Percentiles rank a stretch among this genome's conserved stretches.
Evolutionary conservation across 805 yeast genomes (phyloP).

Genomic region (Metschnikowia santaceciliae): DNA sequence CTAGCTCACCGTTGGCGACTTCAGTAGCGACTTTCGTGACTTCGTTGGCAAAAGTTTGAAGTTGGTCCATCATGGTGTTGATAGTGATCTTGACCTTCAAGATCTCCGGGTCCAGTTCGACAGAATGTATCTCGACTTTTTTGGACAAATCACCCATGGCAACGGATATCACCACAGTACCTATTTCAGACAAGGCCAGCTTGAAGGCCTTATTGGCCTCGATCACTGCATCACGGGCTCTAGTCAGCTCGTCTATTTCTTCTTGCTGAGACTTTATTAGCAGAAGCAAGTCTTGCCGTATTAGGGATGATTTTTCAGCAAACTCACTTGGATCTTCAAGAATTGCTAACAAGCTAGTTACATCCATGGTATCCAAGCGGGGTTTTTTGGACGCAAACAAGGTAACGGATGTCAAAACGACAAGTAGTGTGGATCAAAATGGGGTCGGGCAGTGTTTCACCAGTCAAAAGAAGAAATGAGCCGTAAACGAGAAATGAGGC

Average conservation of each 20-base stretch:
- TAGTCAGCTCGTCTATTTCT: slow-evolving; percentile 22
- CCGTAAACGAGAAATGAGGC: neutral
- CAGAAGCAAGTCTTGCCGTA: slow-evolving; percentile 29
- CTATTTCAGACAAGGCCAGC: slow-evolving; percentile 71
- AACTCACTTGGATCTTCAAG: slow-evolving; percentile 38
- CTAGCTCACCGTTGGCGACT: slow-evolving; percentile 85
- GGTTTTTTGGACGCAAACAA: slow-evolving; percentile 15
- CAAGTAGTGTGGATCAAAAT: neutral
- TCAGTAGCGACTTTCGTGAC: slow-evolving; percentile 85
- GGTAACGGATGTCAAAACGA: slow-evolving; percentile 13
- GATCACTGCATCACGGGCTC: slow-evolving; percentile 33
- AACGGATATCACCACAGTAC: slow-evolving; percentile 82
- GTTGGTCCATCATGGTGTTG: slow-evolving; percentile 85
- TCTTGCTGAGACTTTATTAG: slow-evolving; percentile 31
- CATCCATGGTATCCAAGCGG: slow-evolving; percentile 28
- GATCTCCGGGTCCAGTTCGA: slow-evolving; percentile 75
- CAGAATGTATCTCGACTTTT: slow-evolving; percentile 69
- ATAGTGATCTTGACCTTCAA: slow-evolving; percentile 75
- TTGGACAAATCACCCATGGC: slow-evolving; percentile 86
- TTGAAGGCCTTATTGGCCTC: slow-evolving; percentile 67
- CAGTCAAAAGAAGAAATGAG: neutral
- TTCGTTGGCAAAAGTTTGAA: slow-evolving; percentile 75
- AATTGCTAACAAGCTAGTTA: slow-evolving; percentile 29
- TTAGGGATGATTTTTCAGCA: slow-evolving; percentile 23
- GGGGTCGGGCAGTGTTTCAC: neutral